Percentiles rank a stretch among this genome's conserved stretches.
Evolutionary conservation across 23 red algal genomes (phyloP).

Genomic region (Pyropia haitanensis): DNA sequence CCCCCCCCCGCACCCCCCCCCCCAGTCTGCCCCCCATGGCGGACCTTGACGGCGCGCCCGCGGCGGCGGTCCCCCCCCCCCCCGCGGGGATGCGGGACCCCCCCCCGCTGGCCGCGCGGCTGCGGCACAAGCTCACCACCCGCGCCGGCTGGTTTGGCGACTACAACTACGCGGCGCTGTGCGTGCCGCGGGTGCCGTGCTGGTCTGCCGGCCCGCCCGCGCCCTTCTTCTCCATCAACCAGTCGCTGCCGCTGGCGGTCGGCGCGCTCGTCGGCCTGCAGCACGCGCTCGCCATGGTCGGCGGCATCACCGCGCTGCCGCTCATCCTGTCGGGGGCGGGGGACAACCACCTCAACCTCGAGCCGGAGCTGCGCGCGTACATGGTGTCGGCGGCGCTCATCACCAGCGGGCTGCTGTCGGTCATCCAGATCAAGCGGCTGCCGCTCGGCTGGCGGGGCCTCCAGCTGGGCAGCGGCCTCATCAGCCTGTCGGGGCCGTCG

Average conservation of each 20-base stretch:
- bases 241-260: slow-evolving; percentile 37
- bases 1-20: too few species aligned
- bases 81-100: too few species aligned
- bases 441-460: slow-evolving; percentile 19
- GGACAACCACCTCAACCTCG: slow-evolving; percentile 17
- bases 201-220: neutral
- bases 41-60: too few species aligned
- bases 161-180: slow-evolving; percentile 55
- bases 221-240: slow-evolving; percentile 53
- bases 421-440: slow-evolving; percentile 61
- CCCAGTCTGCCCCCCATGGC: too few species aligned
- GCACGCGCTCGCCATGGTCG: slow-evolving; percentile 67
- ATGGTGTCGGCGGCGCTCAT: slow-evolving; percentile 54
- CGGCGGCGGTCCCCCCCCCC: too few species aligned
- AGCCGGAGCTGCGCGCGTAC: slow-evolving; percentile 19
- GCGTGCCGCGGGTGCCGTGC: slow-evolving; percentile 43
- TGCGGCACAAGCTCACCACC: slow-evolving; percentile 32
- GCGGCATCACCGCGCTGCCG: slow-evolving; percentile 53
- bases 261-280: slow-evolving; percentile 52
- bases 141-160: slow-evolving; percentile 28
- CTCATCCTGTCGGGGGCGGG: slow-evolving; percentile 31
- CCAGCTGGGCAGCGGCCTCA: slow-evolving; percentile 55
- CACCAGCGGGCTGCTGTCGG: slow-evolving; percentile 35
- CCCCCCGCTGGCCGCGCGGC: neutral
- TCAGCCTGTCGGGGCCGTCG: slow-evolving; percentile 49